phyloP scores from a whole-genome alignment of 805 yeast species.

The Ogataea degrootiae region DNA sequence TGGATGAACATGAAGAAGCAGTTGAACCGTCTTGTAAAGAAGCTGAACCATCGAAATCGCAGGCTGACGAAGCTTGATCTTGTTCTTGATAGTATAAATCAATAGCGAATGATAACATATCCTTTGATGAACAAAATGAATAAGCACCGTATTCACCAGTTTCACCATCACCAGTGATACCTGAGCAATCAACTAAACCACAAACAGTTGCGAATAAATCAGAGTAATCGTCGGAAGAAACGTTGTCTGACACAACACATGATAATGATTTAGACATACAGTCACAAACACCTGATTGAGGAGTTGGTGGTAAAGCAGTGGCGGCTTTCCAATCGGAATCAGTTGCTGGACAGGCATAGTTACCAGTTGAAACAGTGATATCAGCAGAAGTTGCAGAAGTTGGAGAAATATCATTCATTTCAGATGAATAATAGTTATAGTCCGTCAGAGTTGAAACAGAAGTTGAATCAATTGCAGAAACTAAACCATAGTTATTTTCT shows the following conservation, averaged over 20 bases:
- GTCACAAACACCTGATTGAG: slow-evolving; percentile 56
- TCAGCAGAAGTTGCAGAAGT: slow-evolving; percentile 38
- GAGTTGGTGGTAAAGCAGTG: slow-evolving; percentile 74
- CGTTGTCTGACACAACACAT: slow-evolving; percentile 59
- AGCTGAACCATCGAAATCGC: slow-evolving; percentile 70
- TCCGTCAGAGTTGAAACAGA: slow-evolving; percentile 59
- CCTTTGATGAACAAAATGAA: slow-evolving; percentile 67
- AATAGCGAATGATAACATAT: slow-evolving; percentile 59
- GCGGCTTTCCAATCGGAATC: slow-evolving; percentile 59
- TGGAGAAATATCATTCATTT: slow-evolving; percentile 54
- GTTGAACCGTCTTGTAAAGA: slow-evolving; percentile 43
- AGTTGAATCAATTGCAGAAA: slow-evolving; percentile 41
- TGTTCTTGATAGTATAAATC: slow-evolving; percentile 57
- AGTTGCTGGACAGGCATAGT: slow-evolving; percentile 60
- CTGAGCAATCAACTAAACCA: slow-evolving; percentile 50
- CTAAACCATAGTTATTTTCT: slow-evolving; percentile 71
- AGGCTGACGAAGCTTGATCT: slow-evolving; percentile 43
- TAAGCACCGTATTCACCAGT: slow-evolving; percentile 66
- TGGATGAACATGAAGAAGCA: slow-evolving; percentile 51
- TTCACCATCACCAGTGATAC: slow-evolving; percentile 58
- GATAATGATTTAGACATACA: slow-evolving; percentile 52
- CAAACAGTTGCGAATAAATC: slow-evolving; percentile 58
- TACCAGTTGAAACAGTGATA: slow-evolving; percentile 36
- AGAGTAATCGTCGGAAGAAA: slow-evolving; percentile 51
- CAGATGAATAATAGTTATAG: slow-evolving; percentile 56